These are phyloP conservation scores for Trypanosoma conorhini DNA, from an alignment of 208 protist genomes.

Conservation along the genomic window DNA sequence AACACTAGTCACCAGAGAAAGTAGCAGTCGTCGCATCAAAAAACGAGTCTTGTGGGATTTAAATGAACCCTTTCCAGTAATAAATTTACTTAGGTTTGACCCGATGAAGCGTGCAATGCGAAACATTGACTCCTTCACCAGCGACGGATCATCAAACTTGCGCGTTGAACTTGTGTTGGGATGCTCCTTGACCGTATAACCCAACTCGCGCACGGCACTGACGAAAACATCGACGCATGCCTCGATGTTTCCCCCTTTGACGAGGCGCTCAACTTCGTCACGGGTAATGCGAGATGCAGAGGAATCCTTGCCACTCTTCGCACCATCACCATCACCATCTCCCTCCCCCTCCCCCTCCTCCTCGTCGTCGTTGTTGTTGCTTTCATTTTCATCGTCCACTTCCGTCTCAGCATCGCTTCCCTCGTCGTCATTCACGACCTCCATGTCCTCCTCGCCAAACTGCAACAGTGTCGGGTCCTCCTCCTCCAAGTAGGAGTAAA, in stretches of 20 bases:
- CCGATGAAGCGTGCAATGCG: slow-evolving; percentile 59
- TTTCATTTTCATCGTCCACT: slow-evolving; percentile 73
- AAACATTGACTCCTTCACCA: slow-evolving; percentile 87
- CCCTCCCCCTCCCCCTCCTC: slow-evolving; percentile 21
- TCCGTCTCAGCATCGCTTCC: slow-evolving; percentile 74
- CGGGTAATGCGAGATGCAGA: slow-evolving; percentile 40
- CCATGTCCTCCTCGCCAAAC: slow-evolving; percentile 83
- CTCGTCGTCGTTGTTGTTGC: slow-evolving; percentile 33
- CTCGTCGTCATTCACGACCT: slow-evolving; percentile 70
- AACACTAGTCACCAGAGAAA: slow-evolving; percentile 61
- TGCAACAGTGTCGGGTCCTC: slow-evolving; percentile 88
- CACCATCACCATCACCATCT: slow-evolving; percentile 18
- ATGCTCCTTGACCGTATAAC: slow-evolving; percentile 74
- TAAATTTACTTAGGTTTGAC: slow-evolving; percentile 60
- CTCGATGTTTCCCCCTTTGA: slow-evolving; percentile 47
- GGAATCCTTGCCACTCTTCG: slow-evolving; percentile 10
- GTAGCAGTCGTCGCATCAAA: slow-evolving; percentile 75
- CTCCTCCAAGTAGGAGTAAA: slow-evolving; percentile 90
- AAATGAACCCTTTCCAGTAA: slow-evolving; percentile 85
- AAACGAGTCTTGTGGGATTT: slow-evolving; percentile 74
- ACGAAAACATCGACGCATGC: slow-evolving; percentile 75
- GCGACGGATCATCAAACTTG: slow-evolving; percentile 89
- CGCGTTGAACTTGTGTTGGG: slow-evolving; percentile 59
- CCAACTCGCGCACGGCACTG: slow-evolving; percentile 77
- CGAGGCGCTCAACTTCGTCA: slow-evolving; percentile 53